These are phyloP conservation scores for Strobilomyces confusus DNA, from an alignment of 768 basidiomycete species.

Conservation along the genomic window DNA sequence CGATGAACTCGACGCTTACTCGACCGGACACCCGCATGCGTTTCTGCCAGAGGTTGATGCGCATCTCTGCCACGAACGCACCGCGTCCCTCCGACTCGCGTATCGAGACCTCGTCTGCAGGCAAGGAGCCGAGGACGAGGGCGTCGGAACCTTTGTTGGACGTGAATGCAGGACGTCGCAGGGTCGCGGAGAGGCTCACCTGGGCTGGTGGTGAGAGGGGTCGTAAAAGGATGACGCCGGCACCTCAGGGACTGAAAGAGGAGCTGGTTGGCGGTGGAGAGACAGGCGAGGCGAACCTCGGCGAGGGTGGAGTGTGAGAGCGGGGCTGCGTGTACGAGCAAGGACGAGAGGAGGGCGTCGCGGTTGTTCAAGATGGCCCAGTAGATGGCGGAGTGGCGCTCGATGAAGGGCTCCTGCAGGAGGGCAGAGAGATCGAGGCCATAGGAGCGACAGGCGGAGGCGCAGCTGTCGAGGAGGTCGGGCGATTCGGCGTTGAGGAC, in stretches of 20 bases:
- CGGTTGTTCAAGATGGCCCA: constrained; percentile 66
- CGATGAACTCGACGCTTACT: constrained; percentile 63
- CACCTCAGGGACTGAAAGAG: constrained; percentile 26
- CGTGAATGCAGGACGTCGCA: neutral
- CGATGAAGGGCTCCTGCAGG: constrained; percentile 61
- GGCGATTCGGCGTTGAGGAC: constrained; percentile 30
- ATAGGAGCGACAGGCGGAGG: constrained; percentile 52
- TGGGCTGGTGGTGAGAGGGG: constrained; percentile 8
- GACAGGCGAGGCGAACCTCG: constrained; percentile 65
- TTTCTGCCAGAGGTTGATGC: constrained; percentile 58
- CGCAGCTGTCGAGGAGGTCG: constrained; percentile 37
- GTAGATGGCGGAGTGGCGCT: constrained; percentile 63
- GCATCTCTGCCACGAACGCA: constrained; percentile 44
- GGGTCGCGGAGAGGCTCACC: constrained; percentile 1
- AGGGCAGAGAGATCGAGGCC: constrained; percentile 48
- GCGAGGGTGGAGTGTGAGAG: constrained; percentile 41
- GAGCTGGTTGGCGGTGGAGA: constrained; percentile 29
- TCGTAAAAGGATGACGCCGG: constrained; percentile 2
- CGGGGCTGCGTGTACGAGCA: constrained; percentile 52
- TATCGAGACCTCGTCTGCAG: constrained; percentile 54
- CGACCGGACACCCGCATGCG: constrained; percentile 61
- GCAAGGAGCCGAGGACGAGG: constrained; percentile 38
- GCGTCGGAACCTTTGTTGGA: constrained; percentile 43
- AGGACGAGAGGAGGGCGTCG: constrained; percentile 39
- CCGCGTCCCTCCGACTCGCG: constrained; percentile 48